Evolutionary conservation across 768 basidiomycete genomes (phyloP).

Genomic region (Kwoniella botswanensis): DNA sequence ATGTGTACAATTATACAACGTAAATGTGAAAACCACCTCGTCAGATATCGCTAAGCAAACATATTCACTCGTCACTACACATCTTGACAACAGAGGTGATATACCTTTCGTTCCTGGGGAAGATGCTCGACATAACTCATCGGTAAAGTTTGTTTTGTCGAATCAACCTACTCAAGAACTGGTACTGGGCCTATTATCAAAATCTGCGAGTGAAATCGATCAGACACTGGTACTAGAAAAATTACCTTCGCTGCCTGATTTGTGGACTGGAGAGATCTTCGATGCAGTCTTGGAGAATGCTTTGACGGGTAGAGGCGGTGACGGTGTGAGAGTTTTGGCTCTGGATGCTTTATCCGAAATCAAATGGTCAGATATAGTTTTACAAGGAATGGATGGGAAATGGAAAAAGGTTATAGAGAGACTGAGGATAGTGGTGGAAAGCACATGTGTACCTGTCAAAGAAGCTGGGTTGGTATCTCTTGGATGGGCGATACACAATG

Average conservation of each 20-base stretch:
- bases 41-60: not conserved
- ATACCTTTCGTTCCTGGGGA: conserved; percentile 4
- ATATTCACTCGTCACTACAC: not conserved
- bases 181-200: not conserved
- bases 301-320: not conserved
- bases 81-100: not conserved
- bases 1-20: conserved; percentile 8
- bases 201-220: conserved; percentile 19
- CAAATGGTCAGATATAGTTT: not conserved
- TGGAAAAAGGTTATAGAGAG: not conserved
- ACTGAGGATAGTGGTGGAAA: not conserved
- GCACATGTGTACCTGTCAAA: conserved; percentile 34
- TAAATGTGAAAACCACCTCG: not conserved
- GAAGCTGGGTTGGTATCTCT: conserved; percentile 42
- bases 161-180: not conserved
- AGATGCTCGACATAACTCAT: conserved; percentile 7
- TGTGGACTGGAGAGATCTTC: conserved; percentile 14
- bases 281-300: conserved; percentile 25
- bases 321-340: conserved; percentile 24
- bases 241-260: not conserved
- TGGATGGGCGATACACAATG: conserved; percentile 28
- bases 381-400: not conserved
- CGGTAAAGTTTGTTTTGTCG: not conserved
- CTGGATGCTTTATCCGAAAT: conserved; percentile 26
- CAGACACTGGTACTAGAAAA: conserved; percentile 17